These are phyloP conservation scores for Zygosaccharomyces bisporus DNA, from an alignment of 805 yeast genomes.

Conservation along the genomic window DNA sequence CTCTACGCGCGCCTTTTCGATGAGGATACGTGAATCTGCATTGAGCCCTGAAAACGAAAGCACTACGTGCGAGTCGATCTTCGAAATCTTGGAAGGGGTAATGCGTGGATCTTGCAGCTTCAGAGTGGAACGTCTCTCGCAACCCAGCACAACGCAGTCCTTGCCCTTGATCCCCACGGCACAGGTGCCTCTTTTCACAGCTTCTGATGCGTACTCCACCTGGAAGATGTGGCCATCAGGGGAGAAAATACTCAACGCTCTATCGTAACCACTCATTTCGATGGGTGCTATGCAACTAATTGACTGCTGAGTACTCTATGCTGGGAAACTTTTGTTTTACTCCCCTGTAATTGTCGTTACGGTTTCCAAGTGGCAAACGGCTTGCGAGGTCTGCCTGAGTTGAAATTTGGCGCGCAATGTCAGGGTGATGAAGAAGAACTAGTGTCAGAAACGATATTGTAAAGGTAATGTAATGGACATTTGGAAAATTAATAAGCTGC, in stretches of 20 bases:
- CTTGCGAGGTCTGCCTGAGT: background rate
- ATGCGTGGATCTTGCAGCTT: constrained; percentile 95
- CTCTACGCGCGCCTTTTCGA: constrained; percentile 93
- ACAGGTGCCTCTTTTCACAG: constrained; percentile 97
- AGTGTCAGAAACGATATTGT: background rate
- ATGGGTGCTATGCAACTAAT: background rate
- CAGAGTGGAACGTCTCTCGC: constrained; percentile 93
- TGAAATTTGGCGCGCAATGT: background rate
- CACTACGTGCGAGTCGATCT: constrained; percentile 84
- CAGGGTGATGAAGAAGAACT: background rate
- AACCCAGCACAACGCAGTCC: constrained; percentile 86
- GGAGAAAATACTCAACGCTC: constrained; percentile 97
- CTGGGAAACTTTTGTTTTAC: background rate
- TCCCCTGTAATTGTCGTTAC: background rate
- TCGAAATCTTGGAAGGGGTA: constrained; percentile 91
- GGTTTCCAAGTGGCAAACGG: constrained; percentile 8
- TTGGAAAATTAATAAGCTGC: no score
- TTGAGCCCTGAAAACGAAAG: constrained; percentile 95
- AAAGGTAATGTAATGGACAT: background rate
- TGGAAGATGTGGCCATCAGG: constrained; percentile 99
- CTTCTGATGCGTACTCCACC: constrained; percentile 96
- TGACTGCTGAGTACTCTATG: background rate
- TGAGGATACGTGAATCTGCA: constrained; percentile 95
- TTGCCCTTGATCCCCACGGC: constrained; percentile 96
- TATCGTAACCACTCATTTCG: constrained; percentile 95